Percentiles rank a stretch among this genome's conserved stretches.
Evolutionary conservation across 305 asterid genomes (phyloP).

Genomic region (Solanum hybrid): DNA sequence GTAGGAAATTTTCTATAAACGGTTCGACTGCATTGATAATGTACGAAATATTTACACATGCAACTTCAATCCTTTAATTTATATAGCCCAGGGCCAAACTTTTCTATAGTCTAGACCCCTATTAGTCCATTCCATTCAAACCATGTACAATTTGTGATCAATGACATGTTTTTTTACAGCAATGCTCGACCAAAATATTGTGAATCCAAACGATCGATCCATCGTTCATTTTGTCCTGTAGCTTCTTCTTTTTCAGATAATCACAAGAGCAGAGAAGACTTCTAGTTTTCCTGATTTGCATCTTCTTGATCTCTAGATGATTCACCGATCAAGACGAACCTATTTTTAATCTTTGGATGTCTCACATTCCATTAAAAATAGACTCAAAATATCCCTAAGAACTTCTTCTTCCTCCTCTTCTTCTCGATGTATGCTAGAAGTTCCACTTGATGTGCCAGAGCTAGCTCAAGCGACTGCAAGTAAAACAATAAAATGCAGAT

Average conservation of each 20-base stretch:
- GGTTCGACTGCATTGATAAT: background rate
- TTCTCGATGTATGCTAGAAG: conserved; percentile 57
- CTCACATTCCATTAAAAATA: background rate
- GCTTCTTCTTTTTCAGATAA: background rate
- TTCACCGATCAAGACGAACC: background rate
- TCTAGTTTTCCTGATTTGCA: background rate
- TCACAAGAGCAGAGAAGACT: background rate
- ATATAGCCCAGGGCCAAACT: background rate
- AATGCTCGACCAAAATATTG: background rate
- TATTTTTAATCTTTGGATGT: background rate
- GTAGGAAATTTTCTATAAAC: background rate
- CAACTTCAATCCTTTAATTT: background rate
- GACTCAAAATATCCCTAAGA: conserved; percentile 32
- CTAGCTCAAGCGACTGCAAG: conserved; percentile 49
- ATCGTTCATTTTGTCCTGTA: background rate
- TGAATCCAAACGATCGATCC: background rate
- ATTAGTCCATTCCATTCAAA: background rate
- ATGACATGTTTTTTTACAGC: background rate
- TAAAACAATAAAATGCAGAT: background rate
- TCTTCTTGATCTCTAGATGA: background rate
- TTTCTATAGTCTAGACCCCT: background rate
- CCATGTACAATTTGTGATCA: background rate
- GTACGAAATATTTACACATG: background rate
- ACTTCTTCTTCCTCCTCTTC: conserved; percentile 51
- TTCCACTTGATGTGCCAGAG: conserved; percentile 53